Percentiles rank a stretch among this genome's conserved stretches.
Evolutionary conservation across 1,284 basidiomycete genomes (phyloP).

Genomic region (Cystobasidium slooffiae): DNA sequence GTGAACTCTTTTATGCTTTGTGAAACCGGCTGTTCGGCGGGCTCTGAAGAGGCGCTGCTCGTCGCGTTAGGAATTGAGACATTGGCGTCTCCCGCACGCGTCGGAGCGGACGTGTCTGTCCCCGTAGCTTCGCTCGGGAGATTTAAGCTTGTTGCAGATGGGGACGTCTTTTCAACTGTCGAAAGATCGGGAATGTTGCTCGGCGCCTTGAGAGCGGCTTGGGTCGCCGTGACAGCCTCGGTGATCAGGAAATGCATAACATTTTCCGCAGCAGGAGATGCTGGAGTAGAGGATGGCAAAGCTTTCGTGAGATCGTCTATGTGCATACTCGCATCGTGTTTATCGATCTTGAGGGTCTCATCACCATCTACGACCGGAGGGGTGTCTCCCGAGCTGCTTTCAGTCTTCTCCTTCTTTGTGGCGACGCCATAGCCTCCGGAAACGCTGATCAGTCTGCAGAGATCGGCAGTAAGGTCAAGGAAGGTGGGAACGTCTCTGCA

Average conservation of each 20-base stretch:
- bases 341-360: not conserved
- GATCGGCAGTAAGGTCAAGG: slow-evolving; percentile 70
- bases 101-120: too few species aligned
- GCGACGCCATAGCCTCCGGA: slow-evolving; percentile 42
- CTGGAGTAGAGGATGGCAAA: slow-evolving; percentile 43
- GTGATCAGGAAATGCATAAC: slow-evolving; percentile 73
- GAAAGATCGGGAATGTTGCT: not conserved
- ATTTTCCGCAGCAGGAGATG: slow-evolving; percentile 64
- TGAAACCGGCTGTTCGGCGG: slow-evolving; percentile 43
- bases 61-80: not conserved
- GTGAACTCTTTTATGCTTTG: slow-evolving; percentile 60
- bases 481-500: slow-evolving; percentile 80
- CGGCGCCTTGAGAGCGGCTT: slow-evolving; percentile 10
- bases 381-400: not conserved
- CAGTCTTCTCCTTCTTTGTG: slow-evolving; percentile 30
- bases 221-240: slow-evolving; percentile 58
- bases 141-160: not conserved
- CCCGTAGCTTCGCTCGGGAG: not conserved
- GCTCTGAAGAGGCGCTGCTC: not conserved
- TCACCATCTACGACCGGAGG: too few species aligned
- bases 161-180: not conserved
- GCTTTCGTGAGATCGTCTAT: slow-evolving; percentile 41
- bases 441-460: slow-evolving; percentile 68
- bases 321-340: slow-evolving; percentile 19
- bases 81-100: not conserved